Conservation (phyloP, 2,329 filamentous ascomycete genomes). For the Nigrospora osmanthi region DNA sequence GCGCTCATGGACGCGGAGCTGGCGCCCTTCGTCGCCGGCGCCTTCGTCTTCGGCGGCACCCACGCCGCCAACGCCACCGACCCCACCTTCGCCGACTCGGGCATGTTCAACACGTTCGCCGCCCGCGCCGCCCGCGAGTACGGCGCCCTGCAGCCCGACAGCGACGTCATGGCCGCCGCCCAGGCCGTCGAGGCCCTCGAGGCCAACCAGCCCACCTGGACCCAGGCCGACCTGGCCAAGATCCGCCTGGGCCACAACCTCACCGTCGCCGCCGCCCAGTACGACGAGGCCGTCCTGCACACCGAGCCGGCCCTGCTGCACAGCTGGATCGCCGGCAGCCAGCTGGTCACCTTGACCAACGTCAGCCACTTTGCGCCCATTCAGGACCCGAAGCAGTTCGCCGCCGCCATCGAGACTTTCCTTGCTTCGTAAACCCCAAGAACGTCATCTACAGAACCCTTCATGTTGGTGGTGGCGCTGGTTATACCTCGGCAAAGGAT, state of each 20-base stretch:
- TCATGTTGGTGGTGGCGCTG: too few relatives aligned
- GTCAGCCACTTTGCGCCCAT: constrained; percentile 35
- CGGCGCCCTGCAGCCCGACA: constrained; percentile 23
- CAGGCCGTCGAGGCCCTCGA: constrained; percentile 28
- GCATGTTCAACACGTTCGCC: constrained; percentile 26
- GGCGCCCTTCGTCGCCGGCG: constrained; percentile 25
- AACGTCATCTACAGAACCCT: too few relatives aligned
- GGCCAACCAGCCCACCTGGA: constrained; percentile 23
- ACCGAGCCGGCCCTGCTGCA: constrained; percentile 25
- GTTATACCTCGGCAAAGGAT: too few relatives aligned
- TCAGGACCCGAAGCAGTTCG: constrained; percentile 28
- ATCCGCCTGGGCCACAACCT: constrained; percentile 19
- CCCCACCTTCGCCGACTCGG: constrained; percentile 20
- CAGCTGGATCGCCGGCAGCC: constrained; percentile 26
- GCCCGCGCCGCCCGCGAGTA: constrained; percentile 27
- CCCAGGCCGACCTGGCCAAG: constrained; percentile 14
- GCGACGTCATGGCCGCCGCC: constrained; percentile 26
- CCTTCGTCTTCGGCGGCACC: constrained; percentile 29
- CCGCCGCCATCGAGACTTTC: constrained; percentile 20
- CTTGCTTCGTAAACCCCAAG: too few relatives aligned
- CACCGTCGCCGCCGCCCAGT: constrained; percentile 20
- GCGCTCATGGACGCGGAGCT: constrained; percentile 19
- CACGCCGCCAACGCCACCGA: constrained; percentile 25
- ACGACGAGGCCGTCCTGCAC: constrained; percentile 30
- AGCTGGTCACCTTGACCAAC: constrained; percentile 22